Conservation (phyloP, 2,329 filamentous ascomycete species). For the Claviceps digitariae region DNA sequence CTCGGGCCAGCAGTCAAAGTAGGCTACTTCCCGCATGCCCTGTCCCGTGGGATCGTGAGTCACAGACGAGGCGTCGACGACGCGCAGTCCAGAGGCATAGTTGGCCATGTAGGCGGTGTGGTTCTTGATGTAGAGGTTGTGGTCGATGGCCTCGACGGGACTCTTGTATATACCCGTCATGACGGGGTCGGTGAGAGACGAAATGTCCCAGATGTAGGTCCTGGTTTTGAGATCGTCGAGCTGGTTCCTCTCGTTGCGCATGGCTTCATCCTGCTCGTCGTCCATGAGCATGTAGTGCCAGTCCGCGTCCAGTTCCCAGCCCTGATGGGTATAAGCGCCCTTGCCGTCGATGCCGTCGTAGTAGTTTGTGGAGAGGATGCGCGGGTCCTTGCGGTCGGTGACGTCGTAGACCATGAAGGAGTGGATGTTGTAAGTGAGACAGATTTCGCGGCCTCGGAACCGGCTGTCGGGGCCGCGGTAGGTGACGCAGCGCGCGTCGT, state of each 20-base stretch:
- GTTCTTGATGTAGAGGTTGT: constrained; percentile 31
- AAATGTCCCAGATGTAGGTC: constrained; percentile 36
- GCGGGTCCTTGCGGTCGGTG: constrained; percentile 29
- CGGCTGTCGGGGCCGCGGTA: constrained; percentile 33
- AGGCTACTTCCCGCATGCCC: constrained; percentile 26
- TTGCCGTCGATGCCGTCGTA: constrained; percentile 29
- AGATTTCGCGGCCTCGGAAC: constrained; percentile 30
- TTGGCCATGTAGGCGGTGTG: constrained; percentile 31
- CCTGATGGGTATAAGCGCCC: constrained; percentile 42
- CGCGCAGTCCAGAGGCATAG: constrained; percentile 32
- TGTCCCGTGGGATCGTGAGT: constrained; percentile 24
- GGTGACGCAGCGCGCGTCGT: constrained; percentile 39
- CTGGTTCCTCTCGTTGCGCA: constrained; percentile 20
- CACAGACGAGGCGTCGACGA: constrained; percentile 20
- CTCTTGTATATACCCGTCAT: constrained; percentile 27
- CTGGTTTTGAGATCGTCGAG: constrained; percentile 19
- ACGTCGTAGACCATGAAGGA: constrained; percentile 30
- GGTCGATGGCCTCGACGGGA: constrained; percentile 25
- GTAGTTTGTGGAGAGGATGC: constrained; percentile 34
- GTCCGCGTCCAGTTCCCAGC: constrained; percentile 32
- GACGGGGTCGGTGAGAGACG: constrained; percentile 23
- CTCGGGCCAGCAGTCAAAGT: constrained; percentile 34
- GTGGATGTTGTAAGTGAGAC: constrained; percentile 39
- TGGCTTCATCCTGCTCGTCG: constrained; percentile 38
- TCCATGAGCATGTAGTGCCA: constrained; percentile 33